Base-by-base conservation (phyloP, 2,329 filamentous ascomycete species). In the Fusarium torreyae region DNA sequence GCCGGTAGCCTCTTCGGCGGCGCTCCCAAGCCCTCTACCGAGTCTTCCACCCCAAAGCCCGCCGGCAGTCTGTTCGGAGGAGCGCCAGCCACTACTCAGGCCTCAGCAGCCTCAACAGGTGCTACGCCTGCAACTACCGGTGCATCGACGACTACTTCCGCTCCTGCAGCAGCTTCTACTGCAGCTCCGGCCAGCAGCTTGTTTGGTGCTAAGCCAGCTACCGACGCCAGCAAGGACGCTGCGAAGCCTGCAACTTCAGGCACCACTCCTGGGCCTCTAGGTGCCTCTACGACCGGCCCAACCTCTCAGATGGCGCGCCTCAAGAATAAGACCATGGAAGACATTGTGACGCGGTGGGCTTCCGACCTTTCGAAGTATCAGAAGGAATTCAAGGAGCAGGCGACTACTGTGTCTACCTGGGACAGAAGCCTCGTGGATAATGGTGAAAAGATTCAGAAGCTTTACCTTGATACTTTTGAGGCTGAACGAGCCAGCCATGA, bases 321-420 rank as follows among this genome's bases (percentile, higher is more conserved):
- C 38, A 97, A 97, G 85, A 97, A 98, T 81, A 98, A 97, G 83
- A 97, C 95, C 1, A 98, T 99, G 92, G 96, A 99, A 76, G 96
- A 99, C 78, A 98, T 99, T 69, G 94, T 99, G 70, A 98, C 94
- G 6, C 90, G 94, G 33, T 99, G 96, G 96, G 96, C 96, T 3
- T 94, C 94, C 0, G 96, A 98, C 76, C 85, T 99, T 50, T 92
- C 94, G 54, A 97, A 97, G 77, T 98, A 99, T 77, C 95, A 98
- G 77, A 97, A 97, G 79, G 94, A 97, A 62, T 99, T 98, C 83
- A 94, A 97, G 77, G 88, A 91, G 34, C 94, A 98, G 79, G 95
- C 97, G 6, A 88, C 90, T 65, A 92, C 94, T 69, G 93, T 98
- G 15, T 92, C 94, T 14, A 86, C 88, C 44, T 99, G 97, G 97